These are phyloP conservation scores for Metarhizium humberi DNA, from an alignment of 2,329 filamentous ascomycete species.

Conservation along the genomic window DNA sequence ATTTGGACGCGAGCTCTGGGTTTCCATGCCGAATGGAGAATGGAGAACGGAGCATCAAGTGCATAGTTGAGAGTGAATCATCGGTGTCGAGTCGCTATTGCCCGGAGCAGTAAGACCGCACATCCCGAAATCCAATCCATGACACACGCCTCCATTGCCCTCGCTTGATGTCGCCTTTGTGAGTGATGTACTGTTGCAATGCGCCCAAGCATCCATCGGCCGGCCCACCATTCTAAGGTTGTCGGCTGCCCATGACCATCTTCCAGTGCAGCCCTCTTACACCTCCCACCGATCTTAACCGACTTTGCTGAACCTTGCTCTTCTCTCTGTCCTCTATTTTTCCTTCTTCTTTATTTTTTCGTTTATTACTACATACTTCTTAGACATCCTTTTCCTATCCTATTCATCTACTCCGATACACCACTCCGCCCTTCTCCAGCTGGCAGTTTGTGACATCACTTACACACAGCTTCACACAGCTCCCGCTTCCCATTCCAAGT, in stretches of 20 bases:
- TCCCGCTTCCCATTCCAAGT: background rate
- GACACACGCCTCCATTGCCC: background rate
- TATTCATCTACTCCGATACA: background rate
- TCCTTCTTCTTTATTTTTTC: too few relatives aligned
- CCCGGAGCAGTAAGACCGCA: slow-evolving; percentile 3
- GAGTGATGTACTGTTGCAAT: background rate
- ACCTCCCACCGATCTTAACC: background rate
- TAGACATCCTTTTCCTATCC: background rate
- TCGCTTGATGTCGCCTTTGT: background rate
- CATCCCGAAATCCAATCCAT: background rate
- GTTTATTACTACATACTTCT: background rate
- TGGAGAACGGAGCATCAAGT: too few relatives aligned
- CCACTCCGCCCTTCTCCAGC: background rate
- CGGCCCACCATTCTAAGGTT: slow-evolving; percentile 3
- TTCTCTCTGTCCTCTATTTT: background rate
- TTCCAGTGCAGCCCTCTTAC: background rate
- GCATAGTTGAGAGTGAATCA: background rate
- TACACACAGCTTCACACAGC: background rate
- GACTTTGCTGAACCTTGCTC: background rate
- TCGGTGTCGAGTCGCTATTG: background rate
- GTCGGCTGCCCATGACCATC: background rate
- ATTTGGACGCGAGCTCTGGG: too few relatives aligned
- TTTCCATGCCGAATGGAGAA: too few relatives aligned
- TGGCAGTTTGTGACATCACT: background rate
- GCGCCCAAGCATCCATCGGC: background rate